Conservation (phyloP, 352 stramenopile genomes). For the Phytophthora sp. region DNA sequence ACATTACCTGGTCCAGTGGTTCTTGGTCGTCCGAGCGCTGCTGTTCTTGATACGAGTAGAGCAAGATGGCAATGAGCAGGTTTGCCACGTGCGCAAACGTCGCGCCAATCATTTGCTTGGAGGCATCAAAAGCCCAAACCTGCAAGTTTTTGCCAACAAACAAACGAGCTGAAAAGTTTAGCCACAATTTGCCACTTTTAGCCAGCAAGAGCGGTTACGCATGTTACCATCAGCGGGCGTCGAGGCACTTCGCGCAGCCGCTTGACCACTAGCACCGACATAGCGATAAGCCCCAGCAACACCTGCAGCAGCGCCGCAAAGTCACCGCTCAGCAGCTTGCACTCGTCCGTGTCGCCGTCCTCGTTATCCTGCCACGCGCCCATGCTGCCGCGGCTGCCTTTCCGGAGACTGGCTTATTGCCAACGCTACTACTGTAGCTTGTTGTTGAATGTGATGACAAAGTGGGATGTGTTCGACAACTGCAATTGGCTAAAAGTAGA, state of each 20-base stretch:
- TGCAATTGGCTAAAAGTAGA: constrained; percentile 26
- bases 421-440: background rate
- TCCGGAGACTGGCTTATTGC: constrained; percentile 22
- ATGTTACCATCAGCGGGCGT: constrained; percentile 68
- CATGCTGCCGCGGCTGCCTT: constrained; percentile 27
- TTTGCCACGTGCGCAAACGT: constrained; percentile 87
- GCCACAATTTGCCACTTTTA: constrained; percentile 14
- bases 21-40: constrained; percentile 38
- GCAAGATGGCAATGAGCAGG: constrained; percentile 85
- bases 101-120: constrained; percentile 87
- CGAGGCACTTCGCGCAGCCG: constrained; percentile 72
- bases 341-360: constrained; percentile 56
- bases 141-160: constrained; percentile 21
- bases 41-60: constrained; percentile 72
- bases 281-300: constrained; percentile 77
- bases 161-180: constrained; percentile 5
- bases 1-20: constrained; percentile 58
- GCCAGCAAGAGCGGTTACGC: background rate
- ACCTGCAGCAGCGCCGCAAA: constrained; percentile 84
- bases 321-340: constrained; percentile 80
- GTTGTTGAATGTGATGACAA: constrained; percentile 18
- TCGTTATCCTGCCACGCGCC: constrained; percentile 38
- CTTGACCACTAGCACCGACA: constrained; percentile 86
- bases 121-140: constrained; percentile 87
- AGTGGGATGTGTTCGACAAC: constrained; percentile 25